Percentiles rank a stretch among this genome's conserved stretches.
These are phyloP conservation scores for Viridothelium virens DNA, from an alignment of 495 filamentous ascomycete species.

Conservation along the genomic window DNA sequence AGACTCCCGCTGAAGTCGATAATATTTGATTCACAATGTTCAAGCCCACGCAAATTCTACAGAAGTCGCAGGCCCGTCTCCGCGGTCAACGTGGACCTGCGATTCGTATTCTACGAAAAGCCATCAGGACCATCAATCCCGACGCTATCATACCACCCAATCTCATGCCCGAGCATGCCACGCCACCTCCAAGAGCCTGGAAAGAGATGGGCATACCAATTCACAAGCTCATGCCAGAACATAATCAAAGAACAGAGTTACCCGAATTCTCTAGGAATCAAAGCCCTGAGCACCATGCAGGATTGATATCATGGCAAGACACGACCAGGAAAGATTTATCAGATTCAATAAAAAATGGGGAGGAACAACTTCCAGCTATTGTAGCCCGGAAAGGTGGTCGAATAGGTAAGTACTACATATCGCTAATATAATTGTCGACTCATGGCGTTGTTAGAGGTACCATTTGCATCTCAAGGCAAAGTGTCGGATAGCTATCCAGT, in stretches of 20 bases:
- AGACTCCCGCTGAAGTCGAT: too few relatives aligned
- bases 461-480: slow-evolving; percentile 9
- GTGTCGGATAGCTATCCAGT: slow-evolving; percentile 5
- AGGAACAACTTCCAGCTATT: background rate
- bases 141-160: slow-evolving; percentile 3
- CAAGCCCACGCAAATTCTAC: slow-evolving; percentile 4
- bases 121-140: background rate
- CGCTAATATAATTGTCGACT: background rate
- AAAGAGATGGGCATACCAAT: slow-evolving; percentile 10
- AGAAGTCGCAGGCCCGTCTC: slow-evolving; percentile 9
- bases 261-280: slow-evolving; percentile 1
- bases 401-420: background rate
- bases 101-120: slow-evolving; percentile 8
- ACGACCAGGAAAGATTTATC: background rate
- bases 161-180: background rate
- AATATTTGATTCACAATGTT: background rate
- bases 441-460: background rate
- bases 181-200: background rate
- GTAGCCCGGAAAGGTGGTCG: background rate
- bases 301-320: slow-evolving; percentile 5
- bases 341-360: background rate
- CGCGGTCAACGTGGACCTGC: slow-evolving; percentile 9
- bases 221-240: slow-evolving; percentile 1
- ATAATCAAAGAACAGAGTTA: slow-evolving; percentile 6
- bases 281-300: background rate